Base-by-base conservation (phyloP, 306 rosid genomes). In the Fagus sylvatica region DNA sequence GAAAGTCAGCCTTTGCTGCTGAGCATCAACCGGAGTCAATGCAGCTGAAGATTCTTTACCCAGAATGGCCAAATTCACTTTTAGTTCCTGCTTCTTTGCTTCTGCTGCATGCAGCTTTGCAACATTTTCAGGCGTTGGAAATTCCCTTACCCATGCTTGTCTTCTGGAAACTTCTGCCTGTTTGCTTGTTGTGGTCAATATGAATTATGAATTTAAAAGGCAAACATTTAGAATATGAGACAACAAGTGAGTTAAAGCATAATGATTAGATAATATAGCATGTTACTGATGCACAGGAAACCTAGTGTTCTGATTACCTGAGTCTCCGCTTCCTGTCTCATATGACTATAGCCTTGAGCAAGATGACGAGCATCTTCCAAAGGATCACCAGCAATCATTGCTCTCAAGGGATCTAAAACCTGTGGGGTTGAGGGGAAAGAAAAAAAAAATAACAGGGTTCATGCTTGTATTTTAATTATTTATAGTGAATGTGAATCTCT, bases 291-390 rank as follows among this genome's bases (percentile, higher is more conserved):
- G 30, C 64, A 67, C 30, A 51, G 56, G 43, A 74, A 46, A 32
- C 36, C 4, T 43, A 56, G 51, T 56, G 72, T 65, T 64, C 43
- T n/a, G 53, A 53, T 80, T 81, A 91, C 98, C 79, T 77, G 93
- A 73, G 88, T 32, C 85, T 95, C 98, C 37, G 98, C 98, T 82
- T 95, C 98, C 74, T 91, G 98, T 79, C 98, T 86, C 98, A 95
- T 89, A 71, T 91, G 88, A 88, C 98, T 92, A 84, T 95, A 95
- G 78, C 98, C 89, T 72, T 95, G 98, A 75, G 89, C 98, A 78
- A 95, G 98, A 86, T 95, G 97, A 62, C 98, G 98, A 74, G 98
- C 98, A 88, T 95, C 98, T 93, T 92, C 98, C 83, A 95, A 80
- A 79, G 98, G 98, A 70, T 89, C 79, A 74, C 98, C 90, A 22